A percentile compares a stretch with the other conserved stretches of the same genome.
These are phyloP conservation scores for Aquanectria penicillioides DNA, from an alignment of 2,329 filamentous ascomycete species.

Conservation along the genomic window DNA sequence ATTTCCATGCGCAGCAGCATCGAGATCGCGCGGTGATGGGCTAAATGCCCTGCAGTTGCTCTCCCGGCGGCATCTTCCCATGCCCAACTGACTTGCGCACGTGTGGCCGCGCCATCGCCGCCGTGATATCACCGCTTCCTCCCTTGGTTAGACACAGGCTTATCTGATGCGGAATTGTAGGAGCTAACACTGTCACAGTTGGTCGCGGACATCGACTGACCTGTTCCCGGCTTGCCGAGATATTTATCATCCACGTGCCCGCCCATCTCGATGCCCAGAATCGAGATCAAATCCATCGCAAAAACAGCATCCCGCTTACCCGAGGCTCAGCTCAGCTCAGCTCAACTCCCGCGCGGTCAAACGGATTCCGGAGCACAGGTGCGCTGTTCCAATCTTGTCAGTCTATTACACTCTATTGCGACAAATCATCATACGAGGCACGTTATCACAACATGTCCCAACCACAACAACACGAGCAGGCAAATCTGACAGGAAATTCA, in stretches of 20 bases:
- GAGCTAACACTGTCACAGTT: neutral
- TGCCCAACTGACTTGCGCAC: neutral
- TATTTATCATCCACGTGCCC: no score
- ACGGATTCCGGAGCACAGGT: no score
- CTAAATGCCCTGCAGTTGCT: neutral
- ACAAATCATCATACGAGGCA: neutral
- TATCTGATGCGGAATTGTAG: neutral
- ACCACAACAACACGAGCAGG: no score
- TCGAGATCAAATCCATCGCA: no score
- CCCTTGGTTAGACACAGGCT: neutral
- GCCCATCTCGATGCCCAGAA: no score
- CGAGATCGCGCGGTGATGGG: neutral
- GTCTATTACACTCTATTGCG: no score
- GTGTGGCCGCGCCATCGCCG: neutral
- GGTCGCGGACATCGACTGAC: neutral
- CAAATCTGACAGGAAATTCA: slow-evolving; percentile 43
- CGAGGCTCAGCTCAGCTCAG: no score
- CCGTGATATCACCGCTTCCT: neutral
- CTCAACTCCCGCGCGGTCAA: no score
- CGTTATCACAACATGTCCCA: slow-evolving; percentile 13
- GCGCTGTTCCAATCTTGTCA: no score
- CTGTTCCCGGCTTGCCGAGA: neutral
- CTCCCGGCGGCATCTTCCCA: neutral
- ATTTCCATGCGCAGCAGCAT: no score
- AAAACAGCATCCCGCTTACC: no score